Evolutionary conservation across 257 asterid genomes (phyloP).

Genomic region (Ehretia macrophylla): DNA sequence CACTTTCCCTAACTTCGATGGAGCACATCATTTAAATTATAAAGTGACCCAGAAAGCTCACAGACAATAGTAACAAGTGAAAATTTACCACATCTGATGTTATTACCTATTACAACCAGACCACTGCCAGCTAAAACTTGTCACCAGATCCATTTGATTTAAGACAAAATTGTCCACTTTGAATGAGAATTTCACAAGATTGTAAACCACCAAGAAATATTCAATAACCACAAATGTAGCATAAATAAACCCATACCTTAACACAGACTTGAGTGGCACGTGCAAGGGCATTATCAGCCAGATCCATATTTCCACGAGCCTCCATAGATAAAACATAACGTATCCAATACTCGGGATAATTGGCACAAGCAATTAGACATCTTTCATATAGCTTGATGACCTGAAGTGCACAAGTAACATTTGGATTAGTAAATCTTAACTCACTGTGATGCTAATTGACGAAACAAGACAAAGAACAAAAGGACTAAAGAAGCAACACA

Average conservation of each 20-base stretch:
- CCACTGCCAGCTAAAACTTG: too few relatives aligned
- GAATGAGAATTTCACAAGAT: neutral
- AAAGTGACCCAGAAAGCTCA: too few relatives aligned
- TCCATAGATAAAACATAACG: constrained; percentile 87
- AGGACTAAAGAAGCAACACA: constrained; percentile 51
- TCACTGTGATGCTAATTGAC: constrained; percentile 9
- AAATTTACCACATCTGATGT: too few relatives aligned
- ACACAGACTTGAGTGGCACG: constrained; percentile 94
- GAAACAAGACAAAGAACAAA: constrained; percentile 16
- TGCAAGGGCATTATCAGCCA: constrained; percentile 94
- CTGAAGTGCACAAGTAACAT: constrained; percentile 41
- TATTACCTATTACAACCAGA: too few relatives aligned
- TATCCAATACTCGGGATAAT: constrained; percentile 94
- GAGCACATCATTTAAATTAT: too few relatives aligned
- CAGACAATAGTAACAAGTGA: too few relatives aligned
- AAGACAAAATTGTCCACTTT: too few relatives aligned
- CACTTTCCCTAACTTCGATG: too few relatives aligned
- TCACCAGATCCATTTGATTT: too few relatives aligned
- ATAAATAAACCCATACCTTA: constrained; percentile 54
- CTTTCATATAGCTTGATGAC: constrained; percentile 95
- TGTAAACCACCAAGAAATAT: too few relatives aligned
- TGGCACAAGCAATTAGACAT: constrained; percentile 95
- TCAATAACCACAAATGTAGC: neutral
- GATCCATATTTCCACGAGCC: constrained; percentile 86
- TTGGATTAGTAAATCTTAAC: constrained; percentile 22